phyloP scores from a whole-genome alignment of 2,329 filamentous ascomycete species.

The Claviceps capensis region DNA sequence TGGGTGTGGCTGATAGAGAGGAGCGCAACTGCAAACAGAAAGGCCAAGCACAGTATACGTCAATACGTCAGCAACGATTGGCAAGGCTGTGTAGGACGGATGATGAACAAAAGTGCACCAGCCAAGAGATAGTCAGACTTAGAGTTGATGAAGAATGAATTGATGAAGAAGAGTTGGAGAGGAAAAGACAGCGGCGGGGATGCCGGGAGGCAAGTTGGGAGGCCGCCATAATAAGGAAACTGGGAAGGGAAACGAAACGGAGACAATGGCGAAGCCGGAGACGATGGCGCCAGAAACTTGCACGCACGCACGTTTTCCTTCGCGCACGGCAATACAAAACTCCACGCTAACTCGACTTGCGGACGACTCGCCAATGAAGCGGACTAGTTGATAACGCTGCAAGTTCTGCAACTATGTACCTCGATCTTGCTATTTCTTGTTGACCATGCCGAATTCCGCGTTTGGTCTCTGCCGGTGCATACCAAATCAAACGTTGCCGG shows the following conservation, averaged over 20 bases:
- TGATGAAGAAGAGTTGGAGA: background rate
- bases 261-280: background rate
- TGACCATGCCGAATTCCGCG: too few species aligned
- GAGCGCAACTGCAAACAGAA: too few species aligned
- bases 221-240: slow-evolving; percentile 4
- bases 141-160: background rate
- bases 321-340: background rate
- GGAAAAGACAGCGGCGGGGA: background rate
- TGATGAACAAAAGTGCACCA: too few species aligned
- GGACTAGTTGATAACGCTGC: background rate
- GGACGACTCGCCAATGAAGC: background rate
- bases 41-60: too few species aligned
- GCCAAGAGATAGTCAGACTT: too few species aligned
- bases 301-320: background rate
- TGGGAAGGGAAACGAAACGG: background rate
- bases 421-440: too few species aligned
- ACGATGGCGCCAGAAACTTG: background rate
- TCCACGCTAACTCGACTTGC: background rate
- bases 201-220: background rate
- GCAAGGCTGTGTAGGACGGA: too few species aligned
- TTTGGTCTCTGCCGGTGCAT: too few species aligned
- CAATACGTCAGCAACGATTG: too few species aligned
- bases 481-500: too few species aligned
- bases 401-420: too few species aligned
- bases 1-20: background rate